Evolutionary conservation across 2,329 filamentous ascomycete species (phyloP).

Genomic region (Talaromyces sp.): DNA sequence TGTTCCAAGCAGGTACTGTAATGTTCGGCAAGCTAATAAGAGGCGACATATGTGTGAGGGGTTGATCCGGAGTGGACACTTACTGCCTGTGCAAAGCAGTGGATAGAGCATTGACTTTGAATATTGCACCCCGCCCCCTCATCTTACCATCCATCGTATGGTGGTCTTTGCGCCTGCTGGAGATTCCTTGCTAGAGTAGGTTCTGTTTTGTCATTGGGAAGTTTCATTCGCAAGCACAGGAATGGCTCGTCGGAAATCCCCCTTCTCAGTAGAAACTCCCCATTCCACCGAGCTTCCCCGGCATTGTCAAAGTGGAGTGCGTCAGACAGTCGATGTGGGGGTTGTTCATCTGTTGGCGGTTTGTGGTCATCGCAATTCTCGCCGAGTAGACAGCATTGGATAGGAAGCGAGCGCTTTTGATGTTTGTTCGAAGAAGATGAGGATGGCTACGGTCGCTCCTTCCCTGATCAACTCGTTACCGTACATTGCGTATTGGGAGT

Average conservation of each 20-base stretch:
- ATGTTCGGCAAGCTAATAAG: neutral
- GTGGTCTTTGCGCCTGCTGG: neutral
- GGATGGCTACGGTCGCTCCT: neutral
- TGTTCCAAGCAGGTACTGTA: neutral
- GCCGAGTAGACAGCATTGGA: neutral
- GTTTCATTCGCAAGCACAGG: neutral
- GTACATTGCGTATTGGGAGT: neutral
- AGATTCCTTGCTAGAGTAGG: neutral
- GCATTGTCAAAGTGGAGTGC: neutral
- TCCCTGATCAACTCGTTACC: neutral
- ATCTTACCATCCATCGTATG: neutral
- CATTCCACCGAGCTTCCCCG: neutral
- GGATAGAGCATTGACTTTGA: neutral
- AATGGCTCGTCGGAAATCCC: constrained; percentile 3
- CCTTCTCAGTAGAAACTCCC: neutral
- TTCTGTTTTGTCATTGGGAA: neutral
- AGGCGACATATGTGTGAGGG: neutral
- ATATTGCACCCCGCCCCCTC: neutral
- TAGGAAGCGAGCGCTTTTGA: neutral
- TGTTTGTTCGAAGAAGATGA: neutral
- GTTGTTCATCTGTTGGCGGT: neutral
- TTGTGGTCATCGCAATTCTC: neutral
- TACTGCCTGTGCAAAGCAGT: neutral
- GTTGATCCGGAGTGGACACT: neutral
- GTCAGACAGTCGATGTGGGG: neutral